These are phyloP conservation scores for Mycena citricolor DNA, from an alignment of 1,284 basidiomycete genomes.

Conservation along the genomic window DNA sequence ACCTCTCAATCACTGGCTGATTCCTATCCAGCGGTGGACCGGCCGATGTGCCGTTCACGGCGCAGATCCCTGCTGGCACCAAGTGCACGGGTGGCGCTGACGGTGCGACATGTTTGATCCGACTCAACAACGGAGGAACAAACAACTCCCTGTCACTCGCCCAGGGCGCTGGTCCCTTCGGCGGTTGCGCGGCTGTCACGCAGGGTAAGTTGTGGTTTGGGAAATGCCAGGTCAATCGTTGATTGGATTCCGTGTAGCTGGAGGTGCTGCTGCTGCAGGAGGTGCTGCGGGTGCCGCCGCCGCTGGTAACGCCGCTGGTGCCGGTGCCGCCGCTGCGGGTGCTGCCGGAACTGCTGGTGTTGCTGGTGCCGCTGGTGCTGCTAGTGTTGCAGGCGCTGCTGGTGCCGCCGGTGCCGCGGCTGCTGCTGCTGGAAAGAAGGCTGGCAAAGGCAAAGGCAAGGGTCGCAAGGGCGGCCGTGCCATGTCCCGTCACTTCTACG, in stretches of 20 bases:
- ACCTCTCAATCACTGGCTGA: neutral
- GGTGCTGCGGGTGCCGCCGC: no score
- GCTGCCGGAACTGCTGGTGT: slow-evolving; percentile 4
- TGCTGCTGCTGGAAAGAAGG: neutral
- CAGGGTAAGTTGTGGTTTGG: slow-evolving; percentile 19
- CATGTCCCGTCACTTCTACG: slow-evolving; percentile 14
- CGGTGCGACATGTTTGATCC: slow-evolving; percentile 23
- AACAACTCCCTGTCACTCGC: slow-evolving; percentile 20
- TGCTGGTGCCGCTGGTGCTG: neutral
- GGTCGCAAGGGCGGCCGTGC: slow-evolving; percentile 5
- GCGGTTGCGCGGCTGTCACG: slow-evolving; percentile 25
- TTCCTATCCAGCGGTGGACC: slow-evolving; percentile 22
- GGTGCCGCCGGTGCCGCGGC: slow-evolving; percentile 1
- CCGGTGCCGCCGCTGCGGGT: no score
- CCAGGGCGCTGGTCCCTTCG: slow-evolving; percentile 27
- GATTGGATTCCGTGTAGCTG: no score
- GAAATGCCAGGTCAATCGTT: no score
- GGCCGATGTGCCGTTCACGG: slow-evolving; percentile 23
- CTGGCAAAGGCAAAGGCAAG: slow-evolving; percentile 4
- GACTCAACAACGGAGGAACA: slow-evolving; percentile 26
- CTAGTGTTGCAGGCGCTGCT: neutral
- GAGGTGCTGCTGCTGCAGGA: no score
- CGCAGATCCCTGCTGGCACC: slow-evolving; percentile 19
- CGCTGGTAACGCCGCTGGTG: no score
- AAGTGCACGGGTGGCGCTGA: slow-evolving; percentile 25